Base-by-base conservation (phyloP, 768 basidiomycete genomes). In the Leccinellum luteum region DNA sequence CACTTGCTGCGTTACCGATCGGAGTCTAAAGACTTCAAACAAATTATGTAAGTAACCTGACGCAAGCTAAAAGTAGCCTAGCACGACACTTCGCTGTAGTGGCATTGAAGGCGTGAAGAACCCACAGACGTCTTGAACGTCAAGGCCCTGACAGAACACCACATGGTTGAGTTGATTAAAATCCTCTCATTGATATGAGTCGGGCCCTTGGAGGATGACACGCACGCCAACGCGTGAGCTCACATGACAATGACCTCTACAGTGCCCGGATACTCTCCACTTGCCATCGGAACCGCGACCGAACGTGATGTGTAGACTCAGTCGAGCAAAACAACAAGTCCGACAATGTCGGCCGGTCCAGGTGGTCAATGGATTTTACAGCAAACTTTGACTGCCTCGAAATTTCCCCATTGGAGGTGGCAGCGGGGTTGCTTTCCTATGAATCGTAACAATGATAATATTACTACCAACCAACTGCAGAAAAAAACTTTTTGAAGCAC, bases 101-200 rank as follows among this genome's bases (percentile, higher is more conserved):
- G 45, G 32, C 47, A n/a, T n/a, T n/a, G n/a, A 48, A 35, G 57
- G 54, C 43, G 21, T 48, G 28, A 23, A 56, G 60, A 62, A 62
- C 44, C 28, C 27, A n/a, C 10, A 6, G 19, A 48, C 10, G 21
- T 48, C 51, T 28, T 48, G 25, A 5, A 23, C 44, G 35, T 14
- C 9, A 30, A 30, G 55, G 25, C 59, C 60, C 60, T 53, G 55
- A 41, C 35, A 49, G 30, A 41, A 50, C 47, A 34, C 48, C 48
- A 48, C 49, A 58, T 63, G 57, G 57, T 66, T 23, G 43, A 57
- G 43, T 54, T 58, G 56, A 67, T 57, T 59, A 6, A 25, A 41
- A 5, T 58, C 66, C 59, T 63, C 49, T 51, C 53, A 52, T 65
- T 34, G 56, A 49, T 52, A n/a, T 41, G 48, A 49, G 30, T 54